Conservation (phyloP, 2,329 filamentous ascomycete genomes). For the Sarocladium kiliense region DNA sequence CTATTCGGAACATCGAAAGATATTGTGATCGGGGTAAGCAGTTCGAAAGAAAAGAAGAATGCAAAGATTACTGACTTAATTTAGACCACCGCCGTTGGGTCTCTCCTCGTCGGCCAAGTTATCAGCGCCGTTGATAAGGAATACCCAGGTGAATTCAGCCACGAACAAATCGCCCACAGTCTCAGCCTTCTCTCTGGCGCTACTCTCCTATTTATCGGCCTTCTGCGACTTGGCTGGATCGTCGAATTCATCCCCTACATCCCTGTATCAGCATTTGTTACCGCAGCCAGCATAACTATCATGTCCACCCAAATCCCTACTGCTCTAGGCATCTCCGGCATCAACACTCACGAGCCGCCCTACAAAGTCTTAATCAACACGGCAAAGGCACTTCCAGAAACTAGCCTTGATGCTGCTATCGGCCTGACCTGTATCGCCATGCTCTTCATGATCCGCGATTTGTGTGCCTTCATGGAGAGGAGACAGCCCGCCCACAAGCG, state of each 20-base stretch:
- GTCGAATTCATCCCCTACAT: constrained; percentile 47
- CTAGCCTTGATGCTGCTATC: constrained; percentile 64
- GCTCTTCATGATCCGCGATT: constrained; percentile 59
- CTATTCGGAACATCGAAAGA: constrained; percentile 81
- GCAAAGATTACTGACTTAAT: no score
- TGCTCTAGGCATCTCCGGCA: constrained; percentile 34
- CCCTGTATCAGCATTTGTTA: constrained; percentile 46
- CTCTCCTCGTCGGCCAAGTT: constrained; percentile 44
- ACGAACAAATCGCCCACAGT: constrained; percentile 37
- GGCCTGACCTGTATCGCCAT: constrained; percentile 62
- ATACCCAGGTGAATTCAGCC: constrained; percentile 27
- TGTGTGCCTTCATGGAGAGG: constrained; percentile 55
- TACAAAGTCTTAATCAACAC: constrained; percentile 41
- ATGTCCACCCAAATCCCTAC: constrained; percentile 41
- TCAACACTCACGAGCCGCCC: constrained; percentile 40
- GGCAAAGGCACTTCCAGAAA: constrained; percentile 31
- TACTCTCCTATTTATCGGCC: constrained; percentile 38
- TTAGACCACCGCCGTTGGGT: constrained; percentile 52
- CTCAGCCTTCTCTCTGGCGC: constrained; percentile 40
- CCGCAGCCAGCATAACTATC: constrained; percentile 45
- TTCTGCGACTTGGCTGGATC: constrained; percentile 43
- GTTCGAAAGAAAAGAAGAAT: no score
- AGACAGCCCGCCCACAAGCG: constrained; percentile 56
- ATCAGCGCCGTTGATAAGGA: constrained; percentile 30
- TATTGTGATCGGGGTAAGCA: constrained; percentile 65